phyloP scores from a whole-genome alignment of 2,329 filamentous ascomycete species.

The Diaporthe nobilis region DNA sequence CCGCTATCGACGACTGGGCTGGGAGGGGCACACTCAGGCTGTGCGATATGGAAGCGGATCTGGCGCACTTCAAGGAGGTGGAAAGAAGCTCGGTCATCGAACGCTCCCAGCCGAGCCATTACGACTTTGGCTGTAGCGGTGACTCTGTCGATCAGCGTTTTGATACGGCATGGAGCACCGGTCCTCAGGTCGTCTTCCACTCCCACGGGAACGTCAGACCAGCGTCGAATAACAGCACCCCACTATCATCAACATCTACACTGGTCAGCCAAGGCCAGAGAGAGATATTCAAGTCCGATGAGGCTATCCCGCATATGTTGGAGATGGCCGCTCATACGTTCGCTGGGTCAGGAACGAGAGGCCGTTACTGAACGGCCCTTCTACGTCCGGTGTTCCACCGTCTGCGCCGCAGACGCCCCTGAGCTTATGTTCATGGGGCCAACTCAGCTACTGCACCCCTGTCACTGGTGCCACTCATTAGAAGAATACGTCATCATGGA shows the following conservation, averaged over 20 bases:
- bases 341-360: slow-evolving; percentile 11
- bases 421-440: background rate
- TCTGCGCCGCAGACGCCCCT: background rate
- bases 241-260: slow-evolving; percentile 32
- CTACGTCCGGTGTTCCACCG: background rate
- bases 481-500: background rate
- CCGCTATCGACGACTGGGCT: slow-evolving; percentile 73
- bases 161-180: slow-evolving; percentile 30
- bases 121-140: slow-evolving; percentile 23
- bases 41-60: slow-evolving; percentile 73
- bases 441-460: background rate
- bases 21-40: slow-evolving; percentile 68
- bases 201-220: background rate
- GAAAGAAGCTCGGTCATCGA: slow-evolving; percentile 37
- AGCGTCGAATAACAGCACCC: background rate
- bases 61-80: slow-evolving; percentile 65
- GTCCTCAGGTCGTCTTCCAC: slow-evolving; percentile 33
- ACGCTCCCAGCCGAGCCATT: slow-evolving; percentile 10
- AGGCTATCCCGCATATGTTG: slow-evolving; percentile 27
- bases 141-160: slow-evolving; percentile 9
- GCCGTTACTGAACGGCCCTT: background rate
- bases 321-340: slow-evolving; percentile 35
- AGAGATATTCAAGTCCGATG: slow-evolving; percentile 13
- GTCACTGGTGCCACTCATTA: background rate
- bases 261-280: slow-evolving; percentile 31